Percentiles rank a stretch among this genome's conserved stretches.
These are phyloP conservation scores for Pichia sp. DNA, from an alignment of 1,139 yeast species.

Conservation along the genomic window DNA sequence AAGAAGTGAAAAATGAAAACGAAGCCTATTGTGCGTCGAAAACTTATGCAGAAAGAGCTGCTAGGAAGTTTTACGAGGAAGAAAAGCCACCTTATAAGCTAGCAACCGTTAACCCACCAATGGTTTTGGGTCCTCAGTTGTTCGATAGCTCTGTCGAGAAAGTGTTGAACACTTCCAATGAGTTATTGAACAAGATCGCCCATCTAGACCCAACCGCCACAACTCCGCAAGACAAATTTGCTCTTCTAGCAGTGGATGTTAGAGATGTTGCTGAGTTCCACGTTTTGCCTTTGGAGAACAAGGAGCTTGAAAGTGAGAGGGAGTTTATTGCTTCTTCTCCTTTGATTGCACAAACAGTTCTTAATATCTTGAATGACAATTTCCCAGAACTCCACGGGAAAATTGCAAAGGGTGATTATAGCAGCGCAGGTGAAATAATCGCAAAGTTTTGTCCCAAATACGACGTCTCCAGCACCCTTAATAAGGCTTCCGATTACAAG, in stretches of 20 bases:
- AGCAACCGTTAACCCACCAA: constrained; percentile 45
- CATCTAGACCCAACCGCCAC: constrained; percentile 25
- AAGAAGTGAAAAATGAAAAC: constrained; percentile 30
- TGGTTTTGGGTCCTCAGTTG: constrained; percentile 45
- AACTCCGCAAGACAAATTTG: constrained; percentile 20
- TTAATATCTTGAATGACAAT: constrained; percentile 35
- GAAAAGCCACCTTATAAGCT: constrained; percentile 40
- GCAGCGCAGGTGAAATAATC: constrained; percentile 10
- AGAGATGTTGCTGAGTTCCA: constrained; percentile 43
- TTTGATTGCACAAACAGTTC: constrained; percentile 36
- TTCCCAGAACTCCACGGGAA: constrained; percentile 39
- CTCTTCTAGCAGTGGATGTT: constrained; percentile 37
- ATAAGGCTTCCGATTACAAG: constrained; percentile 36
- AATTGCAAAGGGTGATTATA: constrained; percentile 37
- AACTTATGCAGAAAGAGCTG: constrained; percentile 48
- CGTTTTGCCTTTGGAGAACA: constrained; percentile 35
- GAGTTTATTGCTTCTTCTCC: constrained; percentile 37
- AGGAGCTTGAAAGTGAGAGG: constrained; percentile 36
- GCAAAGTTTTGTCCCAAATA: constrained; percentile 6
- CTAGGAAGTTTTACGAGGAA: constrained; percentile 45
- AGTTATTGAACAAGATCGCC: constrained; percentile 32
- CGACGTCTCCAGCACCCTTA: constrained; percentile 17
- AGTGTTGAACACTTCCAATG: constrained; percentile 36
- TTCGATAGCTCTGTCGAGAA: constrained; percentile 31
- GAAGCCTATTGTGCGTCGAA: constrained; percentile 48